Base-by-base conservation (phyloP, 1,284 basidiomycete genomes). In the Trichosporon ovoides region DNA sequence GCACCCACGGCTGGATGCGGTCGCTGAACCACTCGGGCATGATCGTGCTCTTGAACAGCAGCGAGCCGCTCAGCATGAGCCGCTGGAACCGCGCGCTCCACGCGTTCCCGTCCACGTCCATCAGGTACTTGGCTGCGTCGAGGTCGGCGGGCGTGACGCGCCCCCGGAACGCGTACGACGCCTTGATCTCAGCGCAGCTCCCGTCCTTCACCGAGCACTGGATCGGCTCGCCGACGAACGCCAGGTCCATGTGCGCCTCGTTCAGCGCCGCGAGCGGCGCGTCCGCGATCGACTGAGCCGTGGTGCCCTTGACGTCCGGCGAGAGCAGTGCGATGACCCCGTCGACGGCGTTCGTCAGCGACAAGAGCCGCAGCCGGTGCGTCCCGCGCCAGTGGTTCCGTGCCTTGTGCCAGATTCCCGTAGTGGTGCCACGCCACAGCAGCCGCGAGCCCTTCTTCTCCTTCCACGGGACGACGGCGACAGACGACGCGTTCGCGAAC, bases 221-320 rank as follows among this genome's bases (percentile, higher is more conserved):
- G 20, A 75, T 68, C 4, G 73, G 68, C 16, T 51, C 33, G 43
- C 68, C 71, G 12, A 71, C 68, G 33, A 76, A 75, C 3, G 63
- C 69, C 13, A 76, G 54, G 63, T 77, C 91, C 63, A 84, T 84
- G 66, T 95, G 80, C 65, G 86, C 81, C 56, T 86, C 83, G 77
- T 94, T 89, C 61, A 95, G 81, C 66, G 85, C 83, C 85, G 85
- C 24, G 14, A 48, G 24, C 12, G 51, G 38, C 14, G 56, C 19
- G 6, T 87, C 84, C 77, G 91, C 88, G 60, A 95, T 81, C 66
- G 86, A 83, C 85, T 86, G 52, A 85, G 84, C 90, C 70, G 54
- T 66, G 57, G 53, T 50, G 24, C 43, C 24, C 13, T 20, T 12
- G 22, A 49, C 37, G 2, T 59, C 43, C 3, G 61, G 53, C 5